phyloP scores from a whole-genome alignment of 805 yeast species.

The Metschnikowia matae region DNA sequence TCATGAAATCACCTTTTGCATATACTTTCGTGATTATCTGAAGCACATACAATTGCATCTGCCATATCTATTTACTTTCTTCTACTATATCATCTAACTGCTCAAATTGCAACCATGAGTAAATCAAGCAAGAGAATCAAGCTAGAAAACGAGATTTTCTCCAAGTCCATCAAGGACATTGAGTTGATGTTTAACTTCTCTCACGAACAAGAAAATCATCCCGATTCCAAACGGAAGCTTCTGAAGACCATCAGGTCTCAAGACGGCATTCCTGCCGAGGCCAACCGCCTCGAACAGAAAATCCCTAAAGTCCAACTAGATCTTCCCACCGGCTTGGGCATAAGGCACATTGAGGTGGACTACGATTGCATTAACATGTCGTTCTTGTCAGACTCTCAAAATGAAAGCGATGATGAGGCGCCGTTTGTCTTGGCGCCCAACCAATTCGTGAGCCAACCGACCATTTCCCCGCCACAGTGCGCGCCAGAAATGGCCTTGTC shows the following conservation, averaged over 20 bases:
- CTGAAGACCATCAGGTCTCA: not conserved
- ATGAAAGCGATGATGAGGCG: slow-evolving; percentile 1
- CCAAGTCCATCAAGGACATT: slow-evolving; percentile 16
- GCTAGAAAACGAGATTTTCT: slow-evolving; percentile 15
- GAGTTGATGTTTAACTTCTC: slow-evolving; percentile 15
- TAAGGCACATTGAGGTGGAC: slow-evolving; percentile 5
- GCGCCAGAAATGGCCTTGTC: not conserved
- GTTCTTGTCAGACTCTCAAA: slow-evolving; percentile 6
- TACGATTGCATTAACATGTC: slow-evolving; percentile 14
- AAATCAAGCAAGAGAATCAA: slow-evolving; percentile 15
- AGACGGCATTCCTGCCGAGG: not conserved
- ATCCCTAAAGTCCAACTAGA: slow-evolving; percentile 8
- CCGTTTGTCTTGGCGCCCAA: not conserved
- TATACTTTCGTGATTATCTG: too few species aligned
- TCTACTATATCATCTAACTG: not conserved
- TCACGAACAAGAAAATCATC: slow-evolving; percentile 3
- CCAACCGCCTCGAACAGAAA: not conserved
- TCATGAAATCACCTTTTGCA: too few species aligned
- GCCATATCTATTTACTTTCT: not conserved
- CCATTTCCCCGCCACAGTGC: not conserved
- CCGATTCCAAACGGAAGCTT: not conserved
- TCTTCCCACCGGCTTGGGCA: slow-evolving; percentile 9
- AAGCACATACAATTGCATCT: too few species aligned
- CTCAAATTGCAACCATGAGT: slow-evolving; percentile 4
- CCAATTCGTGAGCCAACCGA: not conserved